Evolutionary conservation across 192 early-diverging fungal genomes (phyloP).

Genomic region (Coemansia sp.): DNA sequence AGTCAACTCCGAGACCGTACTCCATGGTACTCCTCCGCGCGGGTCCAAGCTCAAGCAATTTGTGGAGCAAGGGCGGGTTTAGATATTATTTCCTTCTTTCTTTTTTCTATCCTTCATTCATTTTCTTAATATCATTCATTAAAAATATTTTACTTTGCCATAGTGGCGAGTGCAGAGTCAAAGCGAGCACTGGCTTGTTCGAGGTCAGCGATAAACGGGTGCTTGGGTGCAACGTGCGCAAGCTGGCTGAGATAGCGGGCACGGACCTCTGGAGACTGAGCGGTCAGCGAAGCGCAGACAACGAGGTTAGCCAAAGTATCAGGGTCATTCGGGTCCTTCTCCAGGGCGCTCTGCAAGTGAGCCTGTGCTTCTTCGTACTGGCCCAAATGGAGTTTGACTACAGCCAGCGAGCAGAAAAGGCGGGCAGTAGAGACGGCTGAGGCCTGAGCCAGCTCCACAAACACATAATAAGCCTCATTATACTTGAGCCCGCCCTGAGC

Average conservation of each 20-base stretch:
- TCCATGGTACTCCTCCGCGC: slow-evolving; percentile 51
- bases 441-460: slow-evolving; percentile 87
- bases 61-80: slow-evolving; percentile 18
- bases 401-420: slow-evolving; percentile 80
- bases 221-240: slow-evolving; percentile 70
- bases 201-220: slow-evolving; percentile 78
- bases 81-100: background rate
- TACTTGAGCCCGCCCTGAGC: slow-evolving; percentile 67
- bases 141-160: background rate
- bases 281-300: slow-evolving; percentile 68
- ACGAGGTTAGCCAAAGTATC: slow-evolving; percentile 90
- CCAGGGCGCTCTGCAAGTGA: slow-evolving; percentile 76
- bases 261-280: slow-evolving; percentile 69
- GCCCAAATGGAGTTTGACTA: slow-evolving; percentile 76
- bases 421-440: slow-evolving; percentile 73
- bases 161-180: background rate
- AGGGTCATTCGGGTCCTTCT: slow-evolving; percentile 70
- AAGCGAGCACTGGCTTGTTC: slow-evolving; percentile 21
- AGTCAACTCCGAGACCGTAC: slow-evolving; percentile 17
- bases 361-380: slow-evolving; percentile 83
- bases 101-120: background rate
- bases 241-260: slow-evolving; percentile 73
- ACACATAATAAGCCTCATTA: slow-evolving; percentile 90
- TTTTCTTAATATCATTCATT: no score
- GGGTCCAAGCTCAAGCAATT: slow-evolving; percentile 37